Conservation (phyloP, 2,329 filamentous ascomycete genomes). For the Lachnum nothofagi region DNA sequence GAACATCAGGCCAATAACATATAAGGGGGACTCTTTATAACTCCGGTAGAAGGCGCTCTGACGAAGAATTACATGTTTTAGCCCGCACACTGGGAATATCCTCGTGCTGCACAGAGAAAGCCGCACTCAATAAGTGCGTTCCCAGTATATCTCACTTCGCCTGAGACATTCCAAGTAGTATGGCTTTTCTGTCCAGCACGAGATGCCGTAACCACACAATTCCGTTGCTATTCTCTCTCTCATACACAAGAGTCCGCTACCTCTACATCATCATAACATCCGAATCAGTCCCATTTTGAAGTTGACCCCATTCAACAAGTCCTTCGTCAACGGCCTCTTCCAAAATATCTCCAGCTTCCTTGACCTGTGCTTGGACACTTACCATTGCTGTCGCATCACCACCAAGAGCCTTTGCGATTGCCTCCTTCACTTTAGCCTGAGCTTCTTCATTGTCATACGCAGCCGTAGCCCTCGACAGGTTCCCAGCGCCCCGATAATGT, state of each 20-base stretch:
- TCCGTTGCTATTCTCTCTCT: too few relatives aligned
- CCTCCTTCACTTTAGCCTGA: constrained; percentile 7
- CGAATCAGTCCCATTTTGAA: background rate
- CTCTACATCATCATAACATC: background rate
- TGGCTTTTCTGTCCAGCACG: too few relatives aligned
- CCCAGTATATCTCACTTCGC: too few relatives aligned
- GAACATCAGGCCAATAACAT: too few relatives aligned
- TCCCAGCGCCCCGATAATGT: constrained; percentile 49
- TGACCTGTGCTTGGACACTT: background rate
- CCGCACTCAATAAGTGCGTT: too few relatives aligned
- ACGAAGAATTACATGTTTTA: too few relatives aligned
- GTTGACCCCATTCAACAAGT: background rate
- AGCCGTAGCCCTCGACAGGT: background rate
- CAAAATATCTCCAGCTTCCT: constrained; percentile 2
- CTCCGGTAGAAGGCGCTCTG: too few relatives aligned
- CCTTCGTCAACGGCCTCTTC: constrained; percentile 5
- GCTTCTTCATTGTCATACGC: constrained; percentile 11
- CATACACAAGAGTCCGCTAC: too few relatives aligned
- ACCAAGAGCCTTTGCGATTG: constrained; percentile 2
- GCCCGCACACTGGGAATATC: too few relatives aligned
- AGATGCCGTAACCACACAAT: background rate
- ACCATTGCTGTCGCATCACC: background rate
- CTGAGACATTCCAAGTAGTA: too few relatives aligned
- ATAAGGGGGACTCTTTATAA: too few relatives aligned
- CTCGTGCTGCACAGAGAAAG: too few relatives aligned